phyloP scores from a whole-genome alignment of 2,329 filamentous ascomycete genomes.

The Aspergillus aculeatinus region DNA sequence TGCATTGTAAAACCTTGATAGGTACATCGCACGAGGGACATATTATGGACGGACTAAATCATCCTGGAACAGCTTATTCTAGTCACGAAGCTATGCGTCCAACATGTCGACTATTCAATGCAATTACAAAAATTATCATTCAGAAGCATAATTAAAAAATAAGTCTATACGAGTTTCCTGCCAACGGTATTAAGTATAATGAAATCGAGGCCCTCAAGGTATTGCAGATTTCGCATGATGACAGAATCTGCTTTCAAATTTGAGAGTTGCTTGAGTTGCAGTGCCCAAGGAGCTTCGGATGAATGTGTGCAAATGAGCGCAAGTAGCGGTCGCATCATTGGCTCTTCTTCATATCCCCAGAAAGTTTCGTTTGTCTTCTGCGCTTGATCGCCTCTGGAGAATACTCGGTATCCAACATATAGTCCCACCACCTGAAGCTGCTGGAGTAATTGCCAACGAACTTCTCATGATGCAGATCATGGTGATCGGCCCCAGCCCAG shows the following conservation, averaged over 20 bases:
- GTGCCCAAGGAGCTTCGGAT: neutral
- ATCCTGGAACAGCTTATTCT: too few species aligned
- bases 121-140: neutral
- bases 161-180: neutral
- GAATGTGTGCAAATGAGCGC: neutral
- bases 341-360: constrained; percentile 25
- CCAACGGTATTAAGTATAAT: neutral
- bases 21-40: too few species aligned
- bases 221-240: neutral
- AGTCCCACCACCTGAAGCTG: constrained; percentile 99
- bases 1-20: too few species aligned
- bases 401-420: constrained; percentile 86
- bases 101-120: too few species aligned
- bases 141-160: neutral
- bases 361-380: constrained; percentile 62
- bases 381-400: constrained; percentile 81
- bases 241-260: neutral
- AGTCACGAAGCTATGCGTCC: too few species aligned
- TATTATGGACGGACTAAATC: too few species aligned
- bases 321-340: constrained; percentile 18
- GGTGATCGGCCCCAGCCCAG: constrained; percentile 96
- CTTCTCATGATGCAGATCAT: constrained; percentile 95
- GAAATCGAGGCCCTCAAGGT: neutral
- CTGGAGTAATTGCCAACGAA: constrained; percentile 98
- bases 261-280: neutral